Percentiles rank a stretch among this genome's conserved stretches.
Conservation (phyloP, 345 rosid species). For the Crucihimalaya himalaica region DNA sequence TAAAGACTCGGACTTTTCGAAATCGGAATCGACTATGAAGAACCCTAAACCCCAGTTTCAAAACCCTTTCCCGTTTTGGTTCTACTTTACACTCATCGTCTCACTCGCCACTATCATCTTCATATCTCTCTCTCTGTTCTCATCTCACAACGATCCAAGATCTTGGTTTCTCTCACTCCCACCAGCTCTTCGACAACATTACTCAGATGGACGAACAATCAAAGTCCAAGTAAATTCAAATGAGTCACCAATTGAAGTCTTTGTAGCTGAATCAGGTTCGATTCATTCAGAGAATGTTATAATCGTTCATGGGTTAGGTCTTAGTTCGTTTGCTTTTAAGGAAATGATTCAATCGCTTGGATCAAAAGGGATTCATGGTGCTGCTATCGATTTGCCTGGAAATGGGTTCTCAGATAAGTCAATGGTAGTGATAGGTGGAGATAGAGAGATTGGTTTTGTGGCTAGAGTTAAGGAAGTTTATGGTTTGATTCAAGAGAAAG, state of each 20-base stretch:
- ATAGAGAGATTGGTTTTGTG: slow-evolving; percentile 51
- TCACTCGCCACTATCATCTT: slow-evolving; percentile 60
- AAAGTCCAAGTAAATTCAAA: slow-evolving; percentile 60
- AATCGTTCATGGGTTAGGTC: slow-evolving; percentile 76
- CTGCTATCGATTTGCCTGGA: slow-evolving; percentile 93
- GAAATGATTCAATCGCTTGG: slow-evolving; percentile 51
- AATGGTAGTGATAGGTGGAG: slow-evolving; percentile 56
- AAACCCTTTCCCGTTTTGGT: slow-evolving; percentile 80
- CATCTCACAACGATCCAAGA: slow-evolving; percentile 60
- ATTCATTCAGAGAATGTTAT: slow-evolving; percentile 55
- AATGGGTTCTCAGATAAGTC: slow-evolving; percentile 89
- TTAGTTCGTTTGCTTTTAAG: slow-evolving; percentile 73
- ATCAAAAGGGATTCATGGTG: slow-evolving; percentile 62
- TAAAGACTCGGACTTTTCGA: slow-evolving; percentile 3
- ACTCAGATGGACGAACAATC: slow-evolving; percentile 72
- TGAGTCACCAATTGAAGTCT: slow-evolving; percentile 63
- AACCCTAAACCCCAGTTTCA: slow-evolving; percentile 37
- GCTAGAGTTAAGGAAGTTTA: slow-evolving; percentile 69
- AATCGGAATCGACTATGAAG: slow-evolving; percentile 36
- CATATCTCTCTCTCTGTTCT: slow-evolving; percentile 47
- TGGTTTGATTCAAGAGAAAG: slow-evolving; percentile 76
- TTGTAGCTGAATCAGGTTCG: slow-evolving; percentile 54
- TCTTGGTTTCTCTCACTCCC: slow-evolving; percentile 86
- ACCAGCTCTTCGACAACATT: slow-evolving; percentile 70
- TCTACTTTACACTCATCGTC: slow-evolving; percentile 59